Conservation (phyloP, 2,329 filamentous ascomycete species). For the Salinomyces thailandicus region DNA sequence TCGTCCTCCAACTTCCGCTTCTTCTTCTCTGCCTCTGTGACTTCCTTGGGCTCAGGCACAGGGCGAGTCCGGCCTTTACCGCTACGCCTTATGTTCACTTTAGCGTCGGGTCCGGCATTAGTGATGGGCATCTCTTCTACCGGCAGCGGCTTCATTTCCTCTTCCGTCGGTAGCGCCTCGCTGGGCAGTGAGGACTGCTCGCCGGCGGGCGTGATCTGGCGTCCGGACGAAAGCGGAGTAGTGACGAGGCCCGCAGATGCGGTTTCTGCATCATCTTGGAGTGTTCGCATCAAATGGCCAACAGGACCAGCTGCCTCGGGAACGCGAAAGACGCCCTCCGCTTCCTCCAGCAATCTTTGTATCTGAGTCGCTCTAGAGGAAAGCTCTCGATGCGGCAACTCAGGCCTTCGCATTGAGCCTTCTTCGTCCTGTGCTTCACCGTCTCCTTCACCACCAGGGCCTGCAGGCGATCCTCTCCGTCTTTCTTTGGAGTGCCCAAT, state of each 20-base stretch:
- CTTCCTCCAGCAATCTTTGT: conserved; percentile 38
- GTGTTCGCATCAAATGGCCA: background rate
- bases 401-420: background rate
- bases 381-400: conserved; percentile 35
- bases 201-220: background rate
- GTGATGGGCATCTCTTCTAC: conserved; percentile 24
- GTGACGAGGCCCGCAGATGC: background rate
- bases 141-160: background rate
- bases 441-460: background rate
- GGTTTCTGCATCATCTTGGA: background rate
- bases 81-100: conserved; percentile 23
- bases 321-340: conserved; percentile 8
- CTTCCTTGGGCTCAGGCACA: conserved; percentile 18
- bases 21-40: conserved; percentile 4
- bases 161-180: background rate
- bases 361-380: conserved; percentile 40
- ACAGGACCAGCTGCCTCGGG: background rate
- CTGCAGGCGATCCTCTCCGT: background rate
- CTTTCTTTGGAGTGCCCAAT: background rate
- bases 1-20: conserved; percentile 10
- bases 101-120: conserved; percentile 26
- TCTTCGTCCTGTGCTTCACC: background rate
- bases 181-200: background rate
- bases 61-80: conserved; percentile 16
- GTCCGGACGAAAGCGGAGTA: background rate